Conservation (phyloP, 2,329 filamentous ascomycete genomes). For the Fusarium longipes region DNA sequence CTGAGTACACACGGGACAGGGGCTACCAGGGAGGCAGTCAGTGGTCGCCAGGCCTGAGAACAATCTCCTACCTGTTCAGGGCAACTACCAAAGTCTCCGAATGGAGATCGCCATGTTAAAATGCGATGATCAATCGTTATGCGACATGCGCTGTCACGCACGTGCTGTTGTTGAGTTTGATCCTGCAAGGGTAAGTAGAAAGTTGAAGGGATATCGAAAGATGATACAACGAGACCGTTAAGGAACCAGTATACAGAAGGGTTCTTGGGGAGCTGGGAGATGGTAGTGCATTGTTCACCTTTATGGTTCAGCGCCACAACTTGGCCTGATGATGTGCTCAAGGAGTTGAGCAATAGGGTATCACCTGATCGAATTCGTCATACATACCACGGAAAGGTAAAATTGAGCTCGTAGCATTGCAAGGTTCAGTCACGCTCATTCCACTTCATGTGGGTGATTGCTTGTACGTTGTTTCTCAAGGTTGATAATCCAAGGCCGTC, state of each 20-base stretch:
- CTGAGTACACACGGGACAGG: constrained; percentile 1
- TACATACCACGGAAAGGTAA: neutral
- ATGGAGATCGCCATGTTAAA: neutral
- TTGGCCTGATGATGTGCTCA: constrained; percentile 41
- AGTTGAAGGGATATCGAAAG: neutral
- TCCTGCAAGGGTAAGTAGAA: neutral
- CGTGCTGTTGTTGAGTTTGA: neutral
- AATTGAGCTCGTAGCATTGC: neutral
- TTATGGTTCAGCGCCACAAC: constrained; percentile 33
- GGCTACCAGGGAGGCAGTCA: neutral
- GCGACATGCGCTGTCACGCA: neutral
- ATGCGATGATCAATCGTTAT: neutral
- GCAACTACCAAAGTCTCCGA: neutral
- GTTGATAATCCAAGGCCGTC: constrained; percentile 9
- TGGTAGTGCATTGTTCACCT: constrained; percentile 18
- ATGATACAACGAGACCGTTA: neutral
- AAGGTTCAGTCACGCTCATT: constrained; percentile 7
- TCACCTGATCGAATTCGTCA: neutral
- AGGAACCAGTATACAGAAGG: constrained; percentile 5
- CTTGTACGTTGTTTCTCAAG: constrained; percentile 11
- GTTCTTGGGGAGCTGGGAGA: constrained; percentile 10
- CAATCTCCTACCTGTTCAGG: constrained; percentile 6
- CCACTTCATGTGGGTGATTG: constrained; percentile 3
- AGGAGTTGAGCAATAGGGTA: constrained; percentile 14
- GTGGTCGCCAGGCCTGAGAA: neutral